Evolutionary conservation across 1,284 basidiomycete genomes (phyloP), one percentile per base, ranked within the genome.

Genomic region (Ceratobasidium sp.): DNA sequence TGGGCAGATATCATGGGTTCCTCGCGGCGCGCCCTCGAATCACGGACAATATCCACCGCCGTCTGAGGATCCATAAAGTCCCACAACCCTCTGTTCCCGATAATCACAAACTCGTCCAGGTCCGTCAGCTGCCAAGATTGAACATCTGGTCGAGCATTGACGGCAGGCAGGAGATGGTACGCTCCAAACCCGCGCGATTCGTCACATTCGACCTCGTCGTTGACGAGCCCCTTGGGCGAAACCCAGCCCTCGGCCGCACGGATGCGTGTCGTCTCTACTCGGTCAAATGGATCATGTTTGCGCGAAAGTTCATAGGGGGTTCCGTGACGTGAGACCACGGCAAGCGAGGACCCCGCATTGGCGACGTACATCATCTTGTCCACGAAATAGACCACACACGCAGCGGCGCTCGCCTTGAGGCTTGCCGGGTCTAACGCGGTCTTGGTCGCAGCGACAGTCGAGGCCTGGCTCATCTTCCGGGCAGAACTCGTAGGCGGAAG

Each of bases 1-100:
- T 98, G 97, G 0, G 97, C 96, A 3, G 98, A 97, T 82, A 97
- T 92, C 96, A 98, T 98, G 0, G 97, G 96, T 84, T 99, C 95
- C 20, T 90, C 90, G 40, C 91, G 87, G 83, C 96, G 95, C 10
- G 92, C 92, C n/a, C 73, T 63, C 20, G 73, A 76, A 56, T 63
- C 73, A 33, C 97, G 91, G 1, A 97, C 97, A 80, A 99, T 97
- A 84, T 99, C 97, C 69, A 99, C 96, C 0, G 98, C 98, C 0
- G 95, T 97, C 85, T 99, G 97, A 85, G 95, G 96, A 9, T 95
- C 94, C 81, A 99, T 94, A 82, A 92, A 95, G 83, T 97, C 94
- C 98, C 98, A 99, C 51, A 99, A 86, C 0, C 95, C 95, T 2
- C 92, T 90, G 84, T 99, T 99, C 53, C 94, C 97, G 79, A 99